These are phyloP conservation scores for Yamadazyma diddensiae DNA, from an alignment of 1,139 yeast genomes.

Conservation along the genomic window DNA sequence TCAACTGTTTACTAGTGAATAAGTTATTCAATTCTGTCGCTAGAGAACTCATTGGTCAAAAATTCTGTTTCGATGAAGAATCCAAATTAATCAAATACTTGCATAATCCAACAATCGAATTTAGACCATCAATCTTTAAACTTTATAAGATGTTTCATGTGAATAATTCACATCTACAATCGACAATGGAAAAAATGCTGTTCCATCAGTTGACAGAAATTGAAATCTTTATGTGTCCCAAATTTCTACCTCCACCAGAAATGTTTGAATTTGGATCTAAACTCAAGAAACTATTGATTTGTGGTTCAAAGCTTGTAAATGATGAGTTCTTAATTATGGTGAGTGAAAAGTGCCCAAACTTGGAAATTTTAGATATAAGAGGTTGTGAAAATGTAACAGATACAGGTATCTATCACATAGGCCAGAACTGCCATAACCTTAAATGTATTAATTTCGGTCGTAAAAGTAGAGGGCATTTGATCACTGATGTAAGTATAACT, in stretches of 20 bases:
- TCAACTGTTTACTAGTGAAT: conserved; percentile 66
- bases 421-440: conserved; percentile 55
- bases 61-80: conserved; percentile 53
- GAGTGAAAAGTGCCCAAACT: conserved; percentile 53
- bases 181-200: conserved; percentile 24
- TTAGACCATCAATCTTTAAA: conserved; percentile 31
- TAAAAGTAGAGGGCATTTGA: conserved; percentile 61
- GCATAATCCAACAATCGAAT: conserved; percentile 3
- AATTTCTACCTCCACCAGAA: conserved; percentile 53
- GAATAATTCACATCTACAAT: conserved; percentile 26
- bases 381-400: conserved; percentile 84
- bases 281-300: conserved; percentile 62
- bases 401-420: conserved; percentile 65
- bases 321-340: conserved; percentile 57
- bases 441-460: conserved; percentile 73
- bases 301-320: conserved; percentile 68
- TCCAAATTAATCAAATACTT: conserved; percentile 46
- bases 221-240: conserved; percentile 83
- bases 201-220: conserved; percentile 58
- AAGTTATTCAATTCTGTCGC: conserved; percentile 62
- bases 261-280: conserved; percentile 34
- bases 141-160: conserved; percentile 36
- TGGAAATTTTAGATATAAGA: conserved; percentile 69
- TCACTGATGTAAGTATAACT: conserved; percentile 69
- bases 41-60: conserved; percentile 50